Base-by-base conservation (phyloP, 495 filamentous ascomycete genomes). In the Trichoderma asperelloides region DNA sequence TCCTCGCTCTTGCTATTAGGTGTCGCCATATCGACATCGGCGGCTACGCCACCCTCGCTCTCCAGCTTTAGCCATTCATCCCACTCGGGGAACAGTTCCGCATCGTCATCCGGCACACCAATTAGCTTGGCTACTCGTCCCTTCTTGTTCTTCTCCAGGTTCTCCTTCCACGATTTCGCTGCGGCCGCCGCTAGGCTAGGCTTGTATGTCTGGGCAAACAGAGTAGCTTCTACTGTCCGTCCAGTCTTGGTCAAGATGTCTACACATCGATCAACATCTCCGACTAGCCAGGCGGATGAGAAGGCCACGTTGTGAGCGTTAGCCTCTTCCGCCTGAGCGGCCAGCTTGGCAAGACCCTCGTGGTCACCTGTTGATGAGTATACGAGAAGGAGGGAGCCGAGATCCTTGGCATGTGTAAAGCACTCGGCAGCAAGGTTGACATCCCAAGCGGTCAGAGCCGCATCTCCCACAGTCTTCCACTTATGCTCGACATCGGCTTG, bases 401-500 rank as follows among this genome's bases (percentile, higher is more conserved):
- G 77, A 71, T 98, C 95, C 71, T 92, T 92, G 43, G 93, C 92
- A 66, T 92, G 86, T 39, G 82, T 82, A 78, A 98, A 98, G 79
- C 96, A 98, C 77, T 97, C 91, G 68, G 93, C 89, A 1, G 95
- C 95, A 23, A 98, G 86, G 1, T 83, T 77, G 28, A 98, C 82
- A 73, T 98, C 88, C 95, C 95, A 98, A 13, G 81, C 88, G 1
- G 86, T 75, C 47, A 98, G 84, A 33, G 96, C 96, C 1, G 93
- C 91, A 70, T 98, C 95, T 55, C 95, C 95, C 21, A 98, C 88
- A 1, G 85, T 91, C 82, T 97, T 97, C 94, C 94, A 98, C 77
- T 96, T 95, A 78, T 97, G 96, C 75, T 98, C 95, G 8, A 87
- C 89, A 66, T 96, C 89, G 0, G 91, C 88, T 74, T 90, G 81